Evolutionary conservation across 495 filamentous ascomycete genomes (phyloP), one percentile per base, ranked within the genome.

Genomic region (Pseudoneurospora amorphoporcata): DNA sequence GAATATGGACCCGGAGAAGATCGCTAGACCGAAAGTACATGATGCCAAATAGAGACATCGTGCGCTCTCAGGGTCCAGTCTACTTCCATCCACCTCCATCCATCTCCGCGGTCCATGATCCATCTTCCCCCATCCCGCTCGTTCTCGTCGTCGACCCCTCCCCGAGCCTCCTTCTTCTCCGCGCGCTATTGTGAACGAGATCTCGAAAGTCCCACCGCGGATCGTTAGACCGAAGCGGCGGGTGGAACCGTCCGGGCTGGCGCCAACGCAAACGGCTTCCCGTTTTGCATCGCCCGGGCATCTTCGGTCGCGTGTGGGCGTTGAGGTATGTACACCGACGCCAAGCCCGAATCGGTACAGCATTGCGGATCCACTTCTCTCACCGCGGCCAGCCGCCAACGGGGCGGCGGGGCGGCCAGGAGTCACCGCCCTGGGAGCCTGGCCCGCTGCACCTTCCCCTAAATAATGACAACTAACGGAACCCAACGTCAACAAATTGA

Each of bases 131-230:
- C 14, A 53, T 68, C 41, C 23, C 23, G 23, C 23, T 70, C 71
- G 29, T 76, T 72, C 74, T 72, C 74, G 74, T 72, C 43, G 29
- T 72, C 61, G 74, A 73, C 37, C 70, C 70, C 71, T 78, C 74
- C 69, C 74, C 68, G 65, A 78, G 71, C 61, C 73, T 82, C 77
- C 65, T 87, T 38, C 39, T 40, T 40, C 47, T 58, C 47, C 47
- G 47, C 47, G 47, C 47, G 19, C 47, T 58, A 58, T 58, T 29
- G 47, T 23, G 4, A 17, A 6, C 29, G 29, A 65, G 29, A 37
- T 65, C 53, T 43, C 29, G 2, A 65, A 58, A 16, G 53, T 35
- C 53, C 53, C 53, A 65, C 23, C 29, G 53, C 53, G 53, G 53
- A 65, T 17, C 53, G 53, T 65, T 65, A 35, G 29, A 14, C 53